Base-by-base conservation (phyloP, 2,329 filamentous ascomycete genomes). In the Colletotrichum orchidophilum region DNA sequence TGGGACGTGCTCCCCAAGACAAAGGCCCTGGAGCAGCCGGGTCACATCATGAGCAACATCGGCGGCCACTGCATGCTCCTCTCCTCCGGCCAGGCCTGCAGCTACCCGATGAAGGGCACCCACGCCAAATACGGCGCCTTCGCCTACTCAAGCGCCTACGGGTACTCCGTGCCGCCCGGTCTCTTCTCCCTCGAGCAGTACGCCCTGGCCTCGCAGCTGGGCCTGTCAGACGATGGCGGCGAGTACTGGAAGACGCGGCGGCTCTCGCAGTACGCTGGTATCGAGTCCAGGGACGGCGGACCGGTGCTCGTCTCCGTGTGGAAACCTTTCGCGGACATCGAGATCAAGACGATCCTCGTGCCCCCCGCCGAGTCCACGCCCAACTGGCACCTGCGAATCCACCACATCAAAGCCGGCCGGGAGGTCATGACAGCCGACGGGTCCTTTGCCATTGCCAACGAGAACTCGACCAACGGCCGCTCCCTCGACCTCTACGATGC, bases 51-150 rank as follows among this genome's bases (percentile, higher is more conserved):
- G 78, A 87, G 91, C 75, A 88, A 90, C 73, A 87, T 90, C 21
- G 92, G 91, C n/a, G 91, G 91, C 0, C 93, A 95, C 79, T 91
- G 90, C 55, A 93, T 95, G 85, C 85, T 95, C 27, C 86, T 95
- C 8, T 92, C 90, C 4, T 93, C 91, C 0, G 93, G 93, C 1
- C 93, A 96, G 79, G 91, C 91, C n/a, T 95, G 93, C 80, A 91
- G 93, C 79, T 95, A 95, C 78, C 91, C 93, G 0, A 91, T 95
- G 85, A 93, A 93, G 80, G 93, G 92, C 64, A 94, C 93, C 0
- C 93, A 95, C 79, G 92, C 93, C 72, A 95, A 95, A 77, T 95
- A 95, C 79, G 93, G 93, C 57, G 88, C 90, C 71, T 95, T 95
- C 77, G 92, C 92, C 6, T 95, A 95, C 81, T 93, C 90, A 76